A percentile compares a stretch with the other conserved stretches of the same genome.
phyloP scores from a whole-genome alignment of 148 eudicot species.

The Chenopodium formosanum region DNA sequence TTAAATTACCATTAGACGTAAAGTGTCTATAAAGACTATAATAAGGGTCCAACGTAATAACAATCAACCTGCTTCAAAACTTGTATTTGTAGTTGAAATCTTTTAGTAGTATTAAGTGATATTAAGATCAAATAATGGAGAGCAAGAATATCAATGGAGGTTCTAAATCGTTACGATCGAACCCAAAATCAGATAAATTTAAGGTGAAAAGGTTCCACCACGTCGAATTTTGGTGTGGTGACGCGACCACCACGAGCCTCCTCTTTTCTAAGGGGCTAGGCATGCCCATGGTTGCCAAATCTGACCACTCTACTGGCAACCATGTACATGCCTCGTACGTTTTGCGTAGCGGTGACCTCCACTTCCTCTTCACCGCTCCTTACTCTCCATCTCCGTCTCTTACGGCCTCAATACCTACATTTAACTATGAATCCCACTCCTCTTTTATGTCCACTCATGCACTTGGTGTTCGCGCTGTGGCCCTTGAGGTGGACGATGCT shows the following conservation, averaged over 20 bases:
- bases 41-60: too few relatives aligned
- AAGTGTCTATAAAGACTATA: too few relatives aligned
- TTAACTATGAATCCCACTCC: slow-evolving; percentile 35
- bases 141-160: too few relatives aligned
- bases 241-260: slow-evolving; percentile 70
- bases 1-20: too few relatives aligned
- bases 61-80: too few relatives aligned
- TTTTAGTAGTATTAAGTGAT: too few relatives aligned
- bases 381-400: slow-evolving; percentile 49
- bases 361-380: slow-evolving; percentile 85
- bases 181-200: slow-evolving; percentile 66
- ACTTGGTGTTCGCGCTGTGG: slow-evolving; percentile 73
- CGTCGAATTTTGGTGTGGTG: slow-evolving; percentile 77
- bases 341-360: slow-evolving; percentile 53
- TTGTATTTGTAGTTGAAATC: too few relatives aligned
- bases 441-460: slow-evolving; percentile 60
- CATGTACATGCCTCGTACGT: slow-evolving; percentile 63
- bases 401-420: slow-evolving; percentile 40
- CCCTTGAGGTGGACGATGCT: slow-evolving; percentile 67
- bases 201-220: slow-evolving; percentile 68
- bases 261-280: slow-evolving; percentile 86
- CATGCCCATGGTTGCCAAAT: slow-evolving; percentile 67
- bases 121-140: too few relatives aligned
- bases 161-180: slow-evolving; percentile 27
- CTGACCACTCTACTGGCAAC: slow-evolving; percentile 90